phyloP scores from a whole-genome alignment of 1,284 basidiomycete genomes.

The Boletus semigastroideus region DNA sequence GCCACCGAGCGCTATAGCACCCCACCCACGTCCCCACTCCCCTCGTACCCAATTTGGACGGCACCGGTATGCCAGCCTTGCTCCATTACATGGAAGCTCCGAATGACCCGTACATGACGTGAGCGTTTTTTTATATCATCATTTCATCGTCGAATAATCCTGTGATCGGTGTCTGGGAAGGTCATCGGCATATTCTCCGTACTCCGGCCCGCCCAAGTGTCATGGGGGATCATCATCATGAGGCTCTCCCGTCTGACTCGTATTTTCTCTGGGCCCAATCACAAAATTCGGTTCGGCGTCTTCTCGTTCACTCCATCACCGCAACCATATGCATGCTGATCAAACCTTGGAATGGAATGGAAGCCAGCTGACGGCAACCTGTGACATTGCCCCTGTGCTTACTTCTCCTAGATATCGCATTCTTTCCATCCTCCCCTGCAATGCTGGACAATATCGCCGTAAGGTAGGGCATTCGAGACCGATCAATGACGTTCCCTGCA shows the following conservation, averaged over 20 bases:
- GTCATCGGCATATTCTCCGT: not conserved
- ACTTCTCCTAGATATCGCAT: not conserved
- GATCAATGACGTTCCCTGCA: not conserved
- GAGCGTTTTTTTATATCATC: not conserved
- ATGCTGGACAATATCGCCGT: not conserved
- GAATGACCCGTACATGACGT: constrained; percentile 4
- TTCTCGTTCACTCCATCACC: constrained; percentile 24
- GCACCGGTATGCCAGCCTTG: not conserved
- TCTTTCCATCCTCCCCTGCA: not conserved
- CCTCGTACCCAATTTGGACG: constrained; percentile 3
- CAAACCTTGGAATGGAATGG: constrained; percentile 32
- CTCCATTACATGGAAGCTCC: constrained; percentile 57
- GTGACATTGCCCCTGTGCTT: constrained; percentile 10
- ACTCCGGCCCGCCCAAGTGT: not conserved
- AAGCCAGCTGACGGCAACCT: constrained; percentile 21
- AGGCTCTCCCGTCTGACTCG: constrained; percentile 2
- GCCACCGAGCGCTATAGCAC: not conserved
- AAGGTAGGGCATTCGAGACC: not conserved
- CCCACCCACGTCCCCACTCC: constrained; percentile 5
- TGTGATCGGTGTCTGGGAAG: constrained; percentile 2
- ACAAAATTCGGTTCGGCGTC: constrained; percentile 1
- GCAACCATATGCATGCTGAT: constrained; percentile 22
- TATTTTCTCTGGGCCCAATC: constrained; percentile 14
- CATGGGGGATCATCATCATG: constrained; percentile 5
- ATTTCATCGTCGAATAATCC: not conserved